Base-by-base conservation (phyloP, 2,329 filamentous ascomycete genomes). In the Penicillium sp. region DNA sequence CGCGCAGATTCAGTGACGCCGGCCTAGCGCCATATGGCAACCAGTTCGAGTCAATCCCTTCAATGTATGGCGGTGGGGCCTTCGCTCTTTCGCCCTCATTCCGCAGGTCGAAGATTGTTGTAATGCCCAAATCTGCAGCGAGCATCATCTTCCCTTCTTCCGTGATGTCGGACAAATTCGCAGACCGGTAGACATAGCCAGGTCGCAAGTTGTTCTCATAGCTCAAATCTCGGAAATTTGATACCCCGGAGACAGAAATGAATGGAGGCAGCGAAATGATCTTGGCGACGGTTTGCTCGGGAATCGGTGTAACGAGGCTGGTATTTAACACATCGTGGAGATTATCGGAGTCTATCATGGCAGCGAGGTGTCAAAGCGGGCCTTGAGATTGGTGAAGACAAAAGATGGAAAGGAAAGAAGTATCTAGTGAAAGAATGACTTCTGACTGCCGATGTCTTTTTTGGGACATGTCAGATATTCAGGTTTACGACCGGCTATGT, bases 81-180 rank as follows among this genome's bases (percentile, higher is more conserved):
- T 66, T 77, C 63, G 69, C 78, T 69, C 70, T 77, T 71, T 80
- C 78, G 11, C 80, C 78, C 25, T 77, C 75, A 25, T 85, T 88
- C 52, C 90, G 84, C 11, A 93, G 79, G 76, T 93, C 90, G 72
- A 87, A 93, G 52, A 91, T 83, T 62, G 83, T 81, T 16, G 80
- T 83, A 65, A 94, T 85, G 14, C 85, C 83, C 57, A 91, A 78
- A 6, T 74, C 66, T 37, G 78, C 58, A 52, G 71, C 79, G 52
- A 91, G 79, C 45, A 79, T 80, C 2, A 74, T 65, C 14, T 85
- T 78, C 8, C 88, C 88, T 28, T 81, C 77, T 19, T 80, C 73
- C 0, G 84, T 84, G 42, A 89, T 78, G 59, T 78, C 78, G 19
- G 84, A 85, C 26, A 89, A 86, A 66, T 91, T 89, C 2, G 87